Base-by-base conservation (phyloP, 2,329 filamentous ascomycete species). In the Ophiostoma sp. region DNA sequence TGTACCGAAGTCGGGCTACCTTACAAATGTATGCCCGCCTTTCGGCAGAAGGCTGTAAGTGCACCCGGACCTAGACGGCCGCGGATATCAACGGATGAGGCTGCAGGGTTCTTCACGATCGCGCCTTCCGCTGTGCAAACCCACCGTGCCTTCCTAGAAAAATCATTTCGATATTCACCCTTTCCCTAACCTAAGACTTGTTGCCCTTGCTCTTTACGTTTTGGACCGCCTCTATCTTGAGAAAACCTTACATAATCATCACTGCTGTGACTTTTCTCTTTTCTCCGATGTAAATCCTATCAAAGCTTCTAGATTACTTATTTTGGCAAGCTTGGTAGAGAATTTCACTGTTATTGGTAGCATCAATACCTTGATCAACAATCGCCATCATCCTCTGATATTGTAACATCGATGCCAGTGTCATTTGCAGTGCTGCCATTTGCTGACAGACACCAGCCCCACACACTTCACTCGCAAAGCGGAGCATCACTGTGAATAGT, bases 381-480 rank as follows among this genome's bases (percentile, higher is more conserved):
- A 8, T 68, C 67, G 67, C 47, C 67, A 69, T 69, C n/a, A 60
- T 47, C 12, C 4, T 18, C 27, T 18, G 40, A 45, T 60, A 69
- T 69, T 64, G 67, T 69, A 66, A 69, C 67, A 69, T 69, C 42
- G 62, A n/a, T 55, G 18, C 49, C 18, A 60, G 18, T 44, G 45
- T n/a, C 14, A n/a, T 64, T 64, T 69, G 58, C 45, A 45, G 65
- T 12, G 58, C 58, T 68, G 64, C 41, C 27, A 69, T 69, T 66
- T 66, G 67, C 67, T 66, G 42, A 16, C 8, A 60, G 27, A 18
- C 27, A 27, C 5, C 27, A 16, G 40, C 40, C 6, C 60, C 60
- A 63, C 60, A 63, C 40, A 9, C 8, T 27, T 55, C 27, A 55
- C 49, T 55, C n/a, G 11, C 49, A 27, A 27, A 27, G 49, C 49